Conservation (phyloP, 768 basidiomycete genomes). For the Roridomyces roridus region DNA sequence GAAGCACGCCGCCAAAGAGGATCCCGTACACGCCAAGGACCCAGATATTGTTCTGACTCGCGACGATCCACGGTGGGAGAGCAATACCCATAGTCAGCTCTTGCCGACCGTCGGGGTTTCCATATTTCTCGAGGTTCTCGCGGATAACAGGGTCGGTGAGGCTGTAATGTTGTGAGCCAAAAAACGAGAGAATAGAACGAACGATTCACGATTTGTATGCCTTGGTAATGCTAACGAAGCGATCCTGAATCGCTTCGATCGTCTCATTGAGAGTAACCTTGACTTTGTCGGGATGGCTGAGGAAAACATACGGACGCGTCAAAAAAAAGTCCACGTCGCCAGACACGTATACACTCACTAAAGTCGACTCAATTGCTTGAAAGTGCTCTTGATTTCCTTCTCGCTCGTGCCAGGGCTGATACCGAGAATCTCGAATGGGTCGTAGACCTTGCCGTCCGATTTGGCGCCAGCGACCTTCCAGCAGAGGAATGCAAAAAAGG, state of each 20-base stretch:
- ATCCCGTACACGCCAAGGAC: conserved; percentile 89
- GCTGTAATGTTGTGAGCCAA: conserved; percentile 40
- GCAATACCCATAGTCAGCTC: conserved; percentile 95
- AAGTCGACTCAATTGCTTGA: conserved; percentile 87
- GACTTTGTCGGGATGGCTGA: conserved; percentile 97
- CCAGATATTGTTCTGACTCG: conserved; percentile 89
- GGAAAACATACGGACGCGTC: background rate
- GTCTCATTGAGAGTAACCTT: conserved; percentile 83
- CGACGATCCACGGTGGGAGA: conserved; percentile 91
- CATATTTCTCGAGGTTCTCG: conserved; percentile 86
- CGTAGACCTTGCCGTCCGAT: conserved; percentile 76
- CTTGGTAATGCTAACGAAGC: conserved; percentile 93
- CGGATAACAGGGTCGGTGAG: conserved; percentile 93
- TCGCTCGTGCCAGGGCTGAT: conserved; percentile 74
- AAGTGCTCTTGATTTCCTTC: conserved; percentile 95
- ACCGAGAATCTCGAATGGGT: conserved; percentile 94
- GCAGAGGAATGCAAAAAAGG: conserved; percentile 66
- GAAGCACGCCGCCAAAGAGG: conserved; percentile 86
- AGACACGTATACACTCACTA: conserved; percentile 60
- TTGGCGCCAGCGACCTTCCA: conserved; percentile 66
- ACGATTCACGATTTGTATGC: conserved; percentile 91
- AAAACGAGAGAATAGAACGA: background rate
- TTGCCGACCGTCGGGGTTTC: conserved; percentile 97
- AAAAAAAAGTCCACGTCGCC: conserved; percentile 1
- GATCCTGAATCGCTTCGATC: conserved; percentile 81